phyloP scores from a whole-genome alignment of 139 green algal species.

The Coelastrella sp. region DNA sequence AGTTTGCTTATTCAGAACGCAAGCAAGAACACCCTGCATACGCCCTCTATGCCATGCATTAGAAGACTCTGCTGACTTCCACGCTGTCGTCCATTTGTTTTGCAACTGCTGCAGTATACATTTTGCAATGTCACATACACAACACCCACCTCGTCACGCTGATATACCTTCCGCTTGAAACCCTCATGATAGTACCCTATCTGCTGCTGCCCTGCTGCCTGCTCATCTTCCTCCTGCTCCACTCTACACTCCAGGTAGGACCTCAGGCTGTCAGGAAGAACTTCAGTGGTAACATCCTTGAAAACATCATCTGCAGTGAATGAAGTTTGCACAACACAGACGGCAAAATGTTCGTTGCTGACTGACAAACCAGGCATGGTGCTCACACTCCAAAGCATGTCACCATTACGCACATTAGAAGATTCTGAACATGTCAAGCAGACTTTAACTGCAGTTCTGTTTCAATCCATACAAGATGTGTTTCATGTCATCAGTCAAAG shows the following conservation, averaged over 20 bases:
- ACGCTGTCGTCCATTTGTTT: neutral
- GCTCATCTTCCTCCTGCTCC: constrained; percentile 23
- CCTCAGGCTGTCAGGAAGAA: constrained; percentile 16
- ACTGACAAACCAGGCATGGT: too few relatives aligned
- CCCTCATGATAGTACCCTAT: constrained; percentile 24
- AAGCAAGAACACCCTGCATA: neutral
- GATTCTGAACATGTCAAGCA: too few relatives aligned
- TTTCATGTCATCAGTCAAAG: too few relatives aligned
- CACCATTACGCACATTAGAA: too few relatives aligned
- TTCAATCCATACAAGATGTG: too few relatives aligned
- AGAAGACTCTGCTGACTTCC: neutral
- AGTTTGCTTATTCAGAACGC: neutral
- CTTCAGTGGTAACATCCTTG: neutral
- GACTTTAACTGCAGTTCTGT: too few relatives aligned
- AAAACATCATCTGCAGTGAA: neutral
- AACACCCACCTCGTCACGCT: constrained; percentile 14
- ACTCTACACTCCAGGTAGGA: constrained; percentile 11
- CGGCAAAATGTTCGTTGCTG: neutral
- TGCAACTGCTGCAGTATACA: neutral
- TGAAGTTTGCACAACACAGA: neutral
- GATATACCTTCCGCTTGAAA: constrained; percentile 38
- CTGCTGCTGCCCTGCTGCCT: neutral
- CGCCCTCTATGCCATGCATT: too few relatives aligned
- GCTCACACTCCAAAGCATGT: too few relatives aligned
- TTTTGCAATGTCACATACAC: neutral